A percentile compares a stretch with the other conserved stretches of the same genome.
Conservation (phyloP, 192 early-diverging fungal genomes). For the Coemansia sp. region DNA sequence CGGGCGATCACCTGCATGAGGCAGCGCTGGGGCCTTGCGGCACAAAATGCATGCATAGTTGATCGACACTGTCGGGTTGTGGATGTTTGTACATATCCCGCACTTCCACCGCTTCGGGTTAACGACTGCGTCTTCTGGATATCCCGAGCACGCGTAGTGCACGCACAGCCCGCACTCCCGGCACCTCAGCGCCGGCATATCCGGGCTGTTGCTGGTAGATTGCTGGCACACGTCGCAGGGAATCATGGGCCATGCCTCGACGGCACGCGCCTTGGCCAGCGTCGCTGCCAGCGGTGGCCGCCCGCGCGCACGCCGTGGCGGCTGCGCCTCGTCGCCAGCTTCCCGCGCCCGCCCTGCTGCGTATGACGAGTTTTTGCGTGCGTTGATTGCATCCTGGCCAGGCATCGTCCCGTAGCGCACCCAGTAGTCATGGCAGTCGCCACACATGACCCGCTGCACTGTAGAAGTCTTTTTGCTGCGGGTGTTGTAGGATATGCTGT, state of each 20-base stretch:
- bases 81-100: slow-evolving; percentile 58
- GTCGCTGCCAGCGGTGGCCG: slow-evolving; percentile 1
- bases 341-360: background rate
- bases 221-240: slow-evolving; percentile 34
- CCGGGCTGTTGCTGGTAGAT: slow-evolving; percentile 1
- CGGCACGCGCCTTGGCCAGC: slow-evolving; percentile 4
- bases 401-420: slow-evolving; percentile 39
- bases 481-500: slow-evolving; percentile 23
- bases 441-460: slow-evolving; percentile 29
- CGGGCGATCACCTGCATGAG: slow-evolving; percentile 2
- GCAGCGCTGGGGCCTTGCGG: slow-evolving; percentile 16
- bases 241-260: slow-evolving; percentile 23
- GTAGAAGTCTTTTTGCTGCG: slow-evolving; percentile 19
- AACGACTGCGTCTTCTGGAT: slow-evolving; percentile 12
- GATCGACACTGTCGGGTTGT: slow-evolving; percentile 55
- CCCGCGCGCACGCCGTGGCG: background rate
- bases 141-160: slow-evolving; percentile 38
- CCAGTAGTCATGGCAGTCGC: slow-evolving; percentile 39
- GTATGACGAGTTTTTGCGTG: slow-evolving; percentile 5
- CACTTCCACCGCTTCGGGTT: slow-evolving; percentile 49
- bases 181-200: slow-evolving; percentile 21
- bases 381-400: slow-evolving; percentile 22
- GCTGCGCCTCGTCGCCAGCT: slow-evolving; percentile 2
- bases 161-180: slow-evolving; percentile 46
- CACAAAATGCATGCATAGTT: slow-evolving; percentile 64